Base-by-base conservation (phyloP, 2,329 filamentous ascomycete genomes). In the Zasmidium cellare region DNA sequence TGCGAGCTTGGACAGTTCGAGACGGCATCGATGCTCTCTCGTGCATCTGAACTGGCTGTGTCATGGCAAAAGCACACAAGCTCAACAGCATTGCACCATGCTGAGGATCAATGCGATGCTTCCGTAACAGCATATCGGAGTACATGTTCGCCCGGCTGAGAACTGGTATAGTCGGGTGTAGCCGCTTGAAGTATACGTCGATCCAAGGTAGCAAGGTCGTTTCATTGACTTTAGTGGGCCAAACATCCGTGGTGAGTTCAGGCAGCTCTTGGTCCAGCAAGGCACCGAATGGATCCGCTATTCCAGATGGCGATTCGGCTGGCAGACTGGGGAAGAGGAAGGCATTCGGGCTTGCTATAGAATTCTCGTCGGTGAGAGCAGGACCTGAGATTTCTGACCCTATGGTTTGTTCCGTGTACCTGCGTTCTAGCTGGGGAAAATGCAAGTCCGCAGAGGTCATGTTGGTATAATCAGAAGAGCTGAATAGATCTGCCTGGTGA, bases 51-150 rank as follows among this genome's bases (percentile, higher is more conserved):
- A 78, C 76, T 0, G 76, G 76, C 58, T 78, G 76, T 1, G 76
- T 78, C 47, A 78, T 70, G 2, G 76, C 73, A 49, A 78, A 78
- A 11, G 76, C 75, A 51, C 75, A 77, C 18, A 78, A 54, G 1
- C 74, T 72, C 20, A 78, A 59, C 3, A 77, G 57, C 76, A 78
- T 78, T 2, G 76, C 71, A 12, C 76, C 76, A 35, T 77, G 77
- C 48, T 78, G 75, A 0, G 74, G 68, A 38, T 77, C 76, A 41
- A 67, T 71, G 35, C 76, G 75, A 60, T 78, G 76, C 46, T 77
- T 76, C n/a, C 73, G 75, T 5, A 68, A 65, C 25, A 78, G 65
- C 67, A 78, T 76, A 11, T 73, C 71, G n/a, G 70, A 75, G 56
- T 74, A 78, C n/a, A 78, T 59, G 9, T 71, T 71, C 0, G 74